These are phyloP conservation scores for Solanum hybrid DNA, from an alignment of 305 asterid genomes.

Conservation along the genomic window DNA sequence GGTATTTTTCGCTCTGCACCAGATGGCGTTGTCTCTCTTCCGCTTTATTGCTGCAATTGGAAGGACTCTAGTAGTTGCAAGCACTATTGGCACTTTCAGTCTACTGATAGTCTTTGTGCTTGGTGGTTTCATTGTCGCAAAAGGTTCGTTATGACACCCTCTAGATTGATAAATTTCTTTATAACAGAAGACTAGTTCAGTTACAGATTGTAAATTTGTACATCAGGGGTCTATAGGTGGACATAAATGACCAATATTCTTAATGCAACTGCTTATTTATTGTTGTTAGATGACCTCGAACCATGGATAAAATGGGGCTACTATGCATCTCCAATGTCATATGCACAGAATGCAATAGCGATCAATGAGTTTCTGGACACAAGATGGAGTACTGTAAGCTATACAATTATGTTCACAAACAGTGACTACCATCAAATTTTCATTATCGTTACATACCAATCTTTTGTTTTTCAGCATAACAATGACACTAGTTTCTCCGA, in stretches of 20 bases:
- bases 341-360: conserved; percentile 81
- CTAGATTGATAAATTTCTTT: neutral
- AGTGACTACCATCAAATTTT: conserved; percentile 1
- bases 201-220: neutral
- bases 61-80: conserved; percentile 75
- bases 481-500: conserved; percentile 36
- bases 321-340: conserved; percentile 83
- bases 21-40: conserved; percentile 84
- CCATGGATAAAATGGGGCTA: conserved; percentile 88
- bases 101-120: conserved; percentile 76
- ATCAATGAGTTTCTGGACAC: conserved; percentile 75
- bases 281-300: conserved; percentile 54
- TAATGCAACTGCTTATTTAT: neutral
- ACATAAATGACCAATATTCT: neutral
- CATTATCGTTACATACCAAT: neutral
- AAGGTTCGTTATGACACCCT: conserved; percentile 38
- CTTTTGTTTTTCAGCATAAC: conserved; percentile 39
- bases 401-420: neutral
- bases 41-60: conserved; percentile 74
- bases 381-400: conserved; percentile 85
- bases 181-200: neutral
- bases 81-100: conserved; percentile 63
- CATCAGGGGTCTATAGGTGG: neutral
- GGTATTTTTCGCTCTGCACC: conserved; percentile 75
- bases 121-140: conserved; percentile 85